Evolutionary conservation across 192 early-diverging fungal genomes (phyloP), one percentile per base, ranked within the genome.

Genomic region (Coemansia sp.): DNA sequence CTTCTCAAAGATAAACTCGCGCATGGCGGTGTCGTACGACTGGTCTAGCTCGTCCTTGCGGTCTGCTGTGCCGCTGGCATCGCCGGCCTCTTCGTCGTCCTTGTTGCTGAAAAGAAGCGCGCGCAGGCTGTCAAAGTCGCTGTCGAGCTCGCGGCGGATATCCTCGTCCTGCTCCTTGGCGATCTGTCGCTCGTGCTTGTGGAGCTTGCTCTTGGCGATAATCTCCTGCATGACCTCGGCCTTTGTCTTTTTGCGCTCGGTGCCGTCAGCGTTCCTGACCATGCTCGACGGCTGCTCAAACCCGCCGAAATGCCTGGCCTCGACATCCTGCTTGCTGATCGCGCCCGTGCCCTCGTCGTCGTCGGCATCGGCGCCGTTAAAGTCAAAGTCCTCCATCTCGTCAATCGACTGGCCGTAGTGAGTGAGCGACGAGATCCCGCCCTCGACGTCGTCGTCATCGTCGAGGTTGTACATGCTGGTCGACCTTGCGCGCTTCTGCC

Each of bases 191-290:
- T 99, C 94, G 38, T 83, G 70, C 80, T 97, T 98, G 80, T 97
- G 85, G 55, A 83, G 58, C 71, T 99, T 99, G 76, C 88, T 92
- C 77, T 99, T 99, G 33, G 89, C 89, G 58, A 99, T 98, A 23
- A 99, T 63, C 66, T 99, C 95, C 63, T 89, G 87, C 97, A 98
- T 98, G 33, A 99, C 70, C 73, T 99, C 97, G 24, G 81, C 83
- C 71, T 94, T 94, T 25, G 89, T 83, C 74, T 95, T 97, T 33
- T 78, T 80, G 30, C 76, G 79, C 14, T 26, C 46, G 17, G 13
- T 18, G 1, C 19, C 30, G 46, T 3, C 39, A 8, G 9, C 40
- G n/a, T n/a, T n/a, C n/a, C n/a, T n/a, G n/a, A n/a, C n/a, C n/a
- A n/a, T n/a, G n/a, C n/a, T n/a, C 11, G 40, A 2, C 1, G 29